phyloP scores from a whole-genome alignment of 1,139 yeast genomes.

The Candida sojae region DNA sequence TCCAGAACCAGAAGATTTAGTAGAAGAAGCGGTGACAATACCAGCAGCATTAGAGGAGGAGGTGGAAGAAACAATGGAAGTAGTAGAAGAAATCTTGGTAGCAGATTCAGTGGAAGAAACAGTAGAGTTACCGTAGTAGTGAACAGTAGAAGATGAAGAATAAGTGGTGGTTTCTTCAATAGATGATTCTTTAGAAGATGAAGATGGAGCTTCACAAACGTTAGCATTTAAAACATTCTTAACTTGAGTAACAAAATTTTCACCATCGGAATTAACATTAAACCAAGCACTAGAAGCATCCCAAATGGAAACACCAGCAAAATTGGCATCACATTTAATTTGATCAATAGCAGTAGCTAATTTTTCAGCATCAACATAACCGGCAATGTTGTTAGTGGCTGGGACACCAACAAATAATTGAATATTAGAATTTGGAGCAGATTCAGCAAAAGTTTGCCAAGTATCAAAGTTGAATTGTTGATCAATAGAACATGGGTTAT shows the following conservation, averaged over 20 bases:
- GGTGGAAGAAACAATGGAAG: conserved; percentile 1
- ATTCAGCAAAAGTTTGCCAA: conserved; percentile 71
- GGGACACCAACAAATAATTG: conserved; percentile 19
- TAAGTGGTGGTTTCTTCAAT: conserved; percentile 8
- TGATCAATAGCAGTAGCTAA: conserved; percentile 24
- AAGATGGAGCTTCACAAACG: conserved; percentile 13
- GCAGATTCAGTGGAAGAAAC: neutral
- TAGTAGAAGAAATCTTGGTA: neutral
- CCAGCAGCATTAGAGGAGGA: conserved; percentile 3
- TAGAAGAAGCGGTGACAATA: conserved; percentile 9
- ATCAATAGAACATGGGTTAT: conserved; percentile 73
- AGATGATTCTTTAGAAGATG: conserved; percentile 10
- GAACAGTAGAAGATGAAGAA: conserved; percentile 3
- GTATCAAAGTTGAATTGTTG: conserved; percentile 75
- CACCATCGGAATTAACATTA: conserved; percentile 36
- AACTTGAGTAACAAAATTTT: conserved; percentile 17
- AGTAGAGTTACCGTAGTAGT: conserved; percentile 3
- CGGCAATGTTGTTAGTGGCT: conserved; percentile 12
- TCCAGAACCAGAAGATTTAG: neutral
- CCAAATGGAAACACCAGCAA: conserved; percentile 91
- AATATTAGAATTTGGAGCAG: conserved; percentile 37
- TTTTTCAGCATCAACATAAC: conserved; percentile 13
- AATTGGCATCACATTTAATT: conserved; percentile 45
- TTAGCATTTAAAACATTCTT: conserved; percentile 13
- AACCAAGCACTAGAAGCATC: conserved; percentile 84